Evolutionary conservation across 2,329 filamentous ascomycete genomes (phyloP), one percentile per base, ranked within the genome.

Genomic region (Cladosporium halotolerans): DNA sequence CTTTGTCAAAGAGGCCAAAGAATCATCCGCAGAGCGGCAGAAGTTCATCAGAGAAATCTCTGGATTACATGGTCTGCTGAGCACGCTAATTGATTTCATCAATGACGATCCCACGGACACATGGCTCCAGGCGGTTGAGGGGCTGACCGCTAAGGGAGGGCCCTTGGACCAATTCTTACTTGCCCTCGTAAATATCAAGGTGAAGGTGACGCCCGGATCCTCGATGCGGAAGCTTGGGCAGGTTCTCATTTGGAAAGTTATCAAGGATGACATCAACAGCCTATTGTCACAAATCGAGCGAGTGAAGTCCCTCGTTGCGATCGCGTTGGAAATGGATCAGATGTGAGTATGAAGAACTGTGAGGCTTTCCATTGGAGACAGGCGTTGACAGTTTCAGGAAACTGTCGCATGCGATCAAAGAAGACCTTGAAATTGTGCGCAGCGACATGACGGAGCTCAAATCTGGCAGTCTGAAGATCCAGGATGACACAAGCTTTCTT

Each of bases 201-300:
- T 2, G 2, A 43, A 38, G 9, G 7, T 51, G 2, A 3, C 8
- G 16, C 47, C 39, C 1, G 3, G 2, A 3, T 44, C 39, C 11
- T 10, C 38, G 1, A 11, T 36, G 3, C 39, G 47, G 3, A 51
- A 44, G 9, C 14, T 51, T 2, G 40, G 40, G 2, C 18, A 51
- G 4, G 7, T 4, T 3, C 32, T 51, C 1, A 2, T 18, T 2
- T 51, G 47, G 47, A 43, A 36, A 9, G 18, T 36, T 1, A 16
- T 43, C 32, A 51, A 51, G 32, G 47, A 44, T 5, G 39, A 51
- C 3, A 13, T 51, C 13, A 3, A 28, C 1, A 11, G 0, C 40
- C 28, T 51, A 8, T 39, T 51, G 3, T 51, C 39, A 6, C 47
- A 34, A n/a, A 18, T 51, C 3, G 47, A 51, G 31, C 47, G 47